phyloP scores from a whole-genome alignment of 2,329 filamentous ascomycete genomes.

The Niveomyces coronatus region DNA sequence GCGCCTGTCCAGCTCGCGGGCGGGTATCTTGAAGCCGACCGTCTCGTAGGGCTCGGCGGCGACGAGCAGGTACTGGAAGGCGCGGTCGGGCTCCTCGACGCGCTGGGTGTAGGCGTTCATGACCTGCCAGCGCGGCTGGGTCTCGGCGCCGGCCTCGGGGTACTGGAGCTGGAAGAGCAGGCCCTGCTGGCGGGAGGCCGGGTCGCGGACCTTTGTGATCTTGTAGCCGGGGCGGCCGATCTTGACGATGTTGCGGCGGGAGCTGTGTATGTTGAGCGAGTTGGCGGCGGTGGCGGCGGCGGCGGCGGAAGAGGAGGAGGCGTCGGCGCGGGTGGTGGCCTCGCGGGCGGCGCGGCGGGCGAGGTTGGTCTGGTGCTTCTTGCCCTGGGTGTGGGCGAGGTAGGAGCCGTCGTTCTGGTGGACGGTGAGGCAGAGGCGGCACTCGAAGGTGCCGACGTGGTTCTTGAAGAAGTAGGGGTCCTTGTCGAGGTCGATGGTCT shows the following conservation, averaged over 20 bases:
- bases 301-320: too few species aligned
- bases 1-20: conserved; percentile 79
- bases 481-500: conserved; percentile 98
- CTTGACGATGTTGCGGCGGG: conserved; percentile 81
- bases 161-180: conserved; percentile 95
- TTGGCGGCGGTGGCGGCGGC: conserved; percentile 41
- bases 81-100: conserved; percentile 87
- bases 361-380: conserved; percentile 98
- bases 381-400: conserved; percentile 94
- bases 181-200: conserved; percentile 77
- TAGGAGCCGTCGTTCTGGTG: conserved; percentile 99
- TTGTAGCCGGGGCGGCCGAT: conserved; percentile 95
- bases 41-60: conserved; percentile 98
- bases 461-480: conserved; percentile 99
- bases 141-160: conserved; percentile 71
- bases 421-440: conserved; percentile 89
- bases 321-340: too few species aligned
- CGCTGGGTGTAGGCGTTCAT: conserved; percentile 98
- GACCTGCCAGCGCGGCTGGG: conserved; percentile 77
- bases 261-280: conserved; percentile 47
- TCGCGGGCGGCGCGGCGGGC: conserved; percentile 92
- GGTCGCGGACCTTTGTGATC: conserved; percentile 91
- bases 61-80: conserved; percentile 88
- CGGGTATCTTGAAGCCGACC: conserved; percentile 91
- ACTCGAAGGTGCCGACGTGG: conserved; percentile 96